Conservation (phyloP, 2,329 filamentous ascomycete genomes). For the Lasiodiplodia citricola region DNA sequence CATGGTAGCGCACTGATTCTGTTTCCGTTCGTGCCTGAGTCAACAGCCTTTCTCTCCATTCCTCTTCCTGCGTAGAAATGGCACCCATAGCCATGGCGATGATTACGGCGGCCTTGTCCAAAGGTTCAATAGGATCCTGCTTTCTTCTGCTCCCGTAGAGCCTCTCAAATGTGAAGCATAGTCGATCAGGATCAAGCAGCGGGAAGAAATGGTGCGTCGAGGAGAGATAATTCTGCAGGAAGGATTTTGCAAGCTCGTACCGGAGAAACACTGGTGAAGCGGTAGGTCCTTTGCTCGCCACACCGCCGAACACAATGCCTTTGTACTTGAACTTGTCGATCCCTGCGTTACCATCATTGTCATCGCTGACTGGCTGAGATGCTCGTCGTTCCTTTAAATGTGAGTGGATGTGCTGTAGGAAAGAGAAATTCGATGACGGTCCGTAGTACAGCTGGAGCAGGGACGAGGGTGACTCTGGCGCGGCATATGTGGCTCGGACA, state of each 20-base stretch:
- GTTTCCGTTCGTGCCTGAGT: slow-evolving; percentile 4
- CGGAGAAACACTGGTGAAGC: background rate
- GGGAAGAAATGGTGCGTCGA: slow-evolving; percentile 5
- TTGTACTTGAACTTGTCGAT: slow-evolving; percentile 19
- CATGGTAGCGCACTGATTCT: slow-evolving; percentile 1
- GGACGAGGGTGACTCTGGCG: slow-evolving; percentile 1
- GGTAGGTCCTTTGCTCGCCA: background rate
- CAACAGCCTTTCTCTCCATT: slow-evolving; percentile 7
- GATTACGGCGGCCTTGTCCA: background rate
- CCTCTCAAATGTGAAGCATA: background rate
- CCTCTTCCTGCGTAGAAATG: background rate
- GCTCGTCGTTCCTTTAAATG: background rate
- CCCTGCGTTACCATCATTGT: background rate
- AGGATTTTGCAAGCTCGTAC: slow-evolving; percentile 11
- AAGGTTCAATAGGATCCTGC: background rate
- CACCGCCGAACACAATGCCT: slow-evolving; percentile 9
- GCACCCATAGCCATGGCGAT: slow-evolving; percentile 20
- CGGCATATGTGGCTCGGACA: slow-evolving; percentile 13
- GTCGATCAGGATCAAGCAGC: background rate
- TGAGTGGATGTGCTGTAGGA: slow-evolving; percentile 22
- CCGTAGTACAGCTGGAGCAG: slow-evolving; percentile 22
- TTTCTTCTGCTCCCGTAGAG: background rate
- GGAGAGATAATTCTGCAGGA: slow-evolving; percentile 6
- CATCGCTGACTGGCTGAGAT: background rate
- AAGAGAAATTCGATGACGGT: slow-evolving; percentile 18